Conservation (phyloP, 2,329 filamentous ascomycete genomes). For the Xylariaceae sp. region DNA sequence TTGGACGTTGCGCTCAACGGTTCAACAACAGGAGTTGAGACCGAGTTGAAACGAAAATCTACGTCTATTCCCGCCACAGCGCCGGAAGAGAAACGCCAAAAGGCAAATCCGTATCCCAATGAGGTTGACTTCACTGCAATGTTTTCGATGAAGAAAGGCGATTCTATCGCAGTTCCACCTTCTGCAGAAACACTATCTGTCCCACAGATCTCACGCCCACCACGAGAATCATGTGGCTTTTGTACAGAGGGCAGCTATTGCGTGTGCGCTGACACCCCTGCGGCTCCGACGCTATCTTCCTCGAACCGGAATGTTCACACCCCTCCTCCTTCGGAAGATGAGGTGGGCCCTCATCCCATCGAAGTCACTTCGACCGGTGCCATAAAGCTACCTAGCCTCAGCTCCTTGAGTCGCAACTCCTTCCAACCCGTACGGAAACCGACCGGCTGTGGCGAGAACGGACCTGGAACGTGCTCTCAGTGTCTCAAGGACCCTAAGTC, state of each 20-base stretch:
- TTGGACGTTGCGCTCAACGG: slow-evolving; percentile 43
- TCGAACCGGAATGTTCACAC: slow-evolving; percentile 49
- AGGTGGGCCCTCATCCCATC: slow-evolving; percentile 51
- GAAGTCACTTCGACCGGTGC: slow-evolving; percentile 56
- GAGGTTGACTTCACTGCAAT: slow-evolving; percentile 71
- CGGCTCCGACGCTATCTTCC: slow-evolving; percentile 37
- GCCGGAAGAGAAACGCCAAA: slow-evolving; percentile 52
- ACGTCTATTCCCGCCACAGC: slow-evolving; percentile 40
- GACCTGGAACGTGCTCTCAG: slow-evolving; percentile 73
- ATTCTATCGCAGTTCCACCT: slow-evolving; percentile 29
- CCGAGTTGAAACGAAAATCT: slow-evolving; percentile 46
- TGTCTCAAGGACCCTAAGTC: slow-evolving; percentile 73
- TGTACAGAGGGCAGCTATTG: slow-evolving; percentile 78
- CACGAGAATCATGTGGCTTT: slow-evolving; percentile 72
- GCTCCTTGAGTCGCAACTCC: slow-evolving; percentile 31
- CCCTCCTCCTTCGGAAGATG: slow-evolving; percentile 56
- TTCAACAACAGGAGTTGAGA: slow-evolving; percentile 28
- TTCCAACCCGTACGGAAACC: slow-evolving; percentile 23
- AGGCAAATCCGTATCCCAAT: slow-evolving; percentile 45
- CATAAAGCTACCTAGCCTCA: slow-evolving; percentile 52
- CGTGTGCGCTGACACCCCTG: slow-evolving; percentile 62
- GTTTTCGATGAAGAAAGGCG: slow-evolving; percentile 47
- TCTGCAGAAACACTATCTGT: slow-evolving; percentile 30
- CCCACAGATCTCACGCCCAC: slow-evolving; percentile 33
- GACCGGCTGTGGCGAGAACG: slow-evolving; percentile 55